These are phyloP conservation scores for Ophiocordyceps robertsii DNA, from an alignment of 2,329 filamentous ascomycete genomes.

Conservation along the genomic window DNA sequence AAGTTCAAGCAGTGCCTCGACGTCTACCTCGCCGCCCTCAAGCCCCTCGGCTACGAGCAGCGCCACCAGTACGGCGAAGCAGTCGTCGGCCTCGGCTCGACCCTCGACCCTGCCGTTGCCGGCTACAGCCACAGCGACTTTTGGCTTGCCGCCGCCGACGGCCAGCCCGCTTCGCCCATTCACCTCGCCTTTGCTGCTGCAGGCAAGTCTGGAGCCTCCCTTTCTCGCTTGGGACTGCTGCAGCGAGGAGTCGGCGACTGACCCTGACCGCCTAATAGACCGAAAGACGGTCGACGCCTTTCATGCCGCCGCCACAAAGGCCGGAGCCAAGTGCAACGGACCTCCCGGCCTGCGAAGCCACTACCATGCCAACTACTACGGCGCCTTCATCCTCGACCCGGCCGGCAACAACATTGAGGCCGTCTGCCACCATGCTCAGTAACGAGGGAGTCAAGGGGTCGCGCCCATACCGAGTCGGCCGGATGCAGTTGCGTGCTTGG, in stretches of 20 bases:
- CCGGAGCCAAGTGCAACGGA: constrained; percentile 34
- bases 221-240: too few species aligned
- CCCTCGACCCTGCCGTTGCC: constrained; percentile 1
- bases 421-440: constrained; percentile 10
- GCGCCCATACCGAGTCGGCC: too few species aligned
- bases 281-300: constrained; percentile 29
- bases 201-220: constrained; percentile 7
- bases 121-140: constrained; percentile 12
- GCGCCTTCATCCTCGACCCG: constrained; percentile 34
- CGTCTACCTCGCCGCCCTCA: constrained; percentile 21
- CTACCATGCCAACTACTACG: constrained; percentile 35
- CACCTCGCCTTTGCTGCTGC: constrained; percentile 19
- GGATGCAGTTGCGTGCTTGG: too few species aligned
- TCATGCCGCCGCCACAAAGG: constrained; percentile 24
- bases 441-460: not conserved
- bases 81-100: constrained; percentile 18
- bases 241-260: not conserved
- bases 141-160: constrained; percentile 14
- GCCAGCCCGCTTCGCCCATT: constrained; percentile 2
- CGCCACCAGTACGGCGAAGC: constrained; percentile 12
- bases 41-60: constrained; percentile 21
- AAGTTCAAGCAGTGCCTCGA: constrained; percentile 14
- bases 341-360: constrained; percentile 28
- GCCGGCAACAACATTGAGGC: constrained; percentile 39
- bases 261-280: constrained; percentile 12